A percentile compares a stretch with the other conserved stretches of the same genome.
Evolutionary conservation across 139 green algal species (phyloP).

Genomic region (Micractinium conductrix): DNA sequence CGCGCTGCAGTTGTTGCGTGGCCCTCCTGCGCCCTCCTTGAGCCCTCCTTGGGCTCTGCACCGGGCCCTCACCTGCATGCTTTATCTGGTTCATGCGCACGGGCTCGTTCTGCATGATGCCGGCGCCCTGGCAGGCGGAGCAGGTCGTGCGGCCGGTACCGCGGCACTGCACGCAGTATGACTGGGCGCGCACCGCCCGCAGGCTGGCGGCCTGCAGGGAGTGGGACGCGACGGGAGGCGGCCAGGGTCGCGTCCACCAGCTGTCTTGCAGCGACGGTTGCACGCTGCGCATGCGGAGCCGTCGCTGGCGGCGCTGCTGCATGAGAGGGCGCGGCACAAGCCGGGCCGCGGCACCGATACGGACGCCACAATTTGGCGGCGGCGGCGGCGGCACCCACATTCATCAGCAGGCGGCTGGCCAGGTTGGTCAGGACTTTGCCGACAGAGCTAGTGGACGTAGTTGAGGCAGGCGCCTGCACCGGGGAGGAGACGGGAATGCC

Average conservation of each 20-base stretch:
- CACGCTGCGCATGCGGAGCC: too few relatives aligned
- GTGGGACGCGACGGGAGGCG: background rate
- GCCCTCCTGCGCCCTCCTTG: too few relatives aligned
- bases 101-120: slow-evolving; percentile 19
- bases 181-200: background rate
- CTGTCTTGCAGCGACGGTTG: too few relatives aligned
- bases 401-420: slow-evolving; percentile 14
- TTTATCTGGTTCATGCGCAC: slow-evolving; percentile 38
- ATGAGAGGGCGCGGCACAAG: too few relatives aligned
- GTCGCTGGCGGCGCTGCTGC: background rate
- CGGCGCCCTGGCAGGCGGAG: slow-evolving; percentile 25
- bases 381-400: background rate
- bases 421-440: background rate
- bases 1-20: too few relatives aligned
- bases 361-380: background rate
- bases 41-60: too few relatives aligned
- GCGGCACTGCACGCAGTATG: slow-evolving; percentile 31
- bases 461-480: background rate
- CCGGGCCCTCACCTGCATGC: slow-evolving; percentile 9
- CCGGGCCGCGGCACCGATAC: background rate
- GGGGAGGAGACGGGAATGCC: too few relatives aligned
- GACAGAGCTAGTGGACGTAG: background rate
- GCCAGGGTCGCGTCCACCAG: too few relatives aligned
- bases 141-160: slow-evolving; percentile 25
- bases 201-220: slow-evolving; percentile 5